Conservation (phyloP, 169 alveolate genomes). For the Plasmodium malariae region DNA sequence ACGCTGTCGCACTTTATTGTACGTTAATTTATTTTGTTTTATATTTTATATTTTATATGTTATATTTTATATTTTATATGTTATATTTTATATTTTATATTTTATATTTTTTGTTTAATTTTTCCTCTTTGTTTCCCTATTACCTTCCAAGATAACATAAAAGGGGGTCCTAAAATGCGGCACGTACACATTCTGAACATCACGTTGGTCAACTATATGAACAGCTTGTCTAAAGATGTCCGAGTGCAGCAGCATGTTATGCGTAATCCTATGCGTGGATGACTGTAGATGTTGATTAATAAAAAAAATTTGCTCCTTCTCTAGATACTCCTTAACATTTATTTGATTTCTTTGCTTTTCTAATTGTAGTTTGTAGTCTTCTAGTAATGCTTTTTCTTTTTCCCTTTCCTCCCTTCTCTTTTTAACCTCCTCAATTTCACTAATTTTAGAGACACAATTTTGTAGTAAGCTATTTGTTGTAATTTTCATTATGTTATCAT, state of each 20-base stretch:
- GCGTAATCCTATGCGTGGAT: conserved; percentile 25
- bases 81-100: too few species aligned
- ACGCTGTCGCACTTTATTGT: too few species aligned
- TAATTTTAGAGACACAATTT: conserved; percentile 39
- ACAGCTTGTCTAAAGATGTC: conserved; percentile 27
- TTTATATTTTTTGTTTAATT: not conserved
- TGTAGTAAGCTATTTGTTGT: conserved; percentile 73
- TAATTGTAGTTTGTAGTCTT: conserved; percentile 65
- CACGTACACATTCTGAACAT: not conserved
- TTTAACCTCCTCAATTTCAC: conserved; percentile 83
- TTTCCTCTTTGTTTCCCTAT: not conserved
- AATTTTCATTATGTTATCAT: conserved; percentile 47
- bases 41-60: too few species aligned
- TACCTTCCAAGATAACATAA: conserved; percentile 43
- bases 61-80: too few species aligned
- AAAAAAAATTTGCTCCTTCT: conserved; percentile 78
- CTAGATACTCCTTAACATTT: conserved; percentile 79
- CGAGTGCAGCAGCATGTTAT: conserved; percentile 9
- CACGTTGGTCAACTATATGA: not conserved
- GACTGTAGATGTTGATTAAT: conserved; percentile 79
- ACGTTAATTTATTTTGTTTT: too few species aligned
- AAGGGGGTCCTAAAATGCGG: conserved; percentile 9
- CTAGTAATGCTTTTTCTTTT: conserved; percentile 76
- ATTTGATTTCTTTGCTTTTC: conserved; percentile 80
- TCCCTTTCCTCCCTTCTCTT: conserved; percentile 77